Evolutionary conservation across 768 basidiomycete genomes (phyloP), one percentile per base, ranked within the genome.

Genomic region (Daedaleopsis nitida): DNA sequence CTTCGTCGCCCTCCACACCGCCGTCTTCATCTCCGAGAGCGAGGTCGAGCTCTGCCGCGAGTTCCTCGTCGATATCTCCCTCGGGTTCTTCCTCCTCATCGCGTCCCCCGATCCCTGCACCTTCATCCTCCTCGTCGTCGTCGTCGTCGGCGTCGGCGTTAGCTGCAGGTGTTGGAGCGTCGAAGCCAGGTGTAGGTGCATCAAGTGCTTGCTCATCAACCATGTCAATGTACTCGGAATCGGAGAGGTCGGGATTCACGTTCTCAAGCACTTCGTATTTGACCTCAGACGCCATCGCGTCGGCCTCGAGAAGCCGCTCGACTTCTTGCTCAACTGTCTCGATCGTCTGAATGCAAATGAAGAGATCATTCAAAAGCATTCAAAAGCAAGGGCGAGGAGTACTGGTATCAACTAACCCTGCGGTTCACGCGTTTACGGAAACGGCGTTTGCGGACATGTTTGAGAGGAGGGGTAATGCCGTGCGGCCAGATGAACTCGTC

Each of bases 401-500:
- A 27, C 24, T 6, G 27, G 27, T 32, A 32, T 5, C 27, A 16
- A 78, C 85, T 42, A 66, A 92, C 92, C 67, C 93, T 77, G 72
- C 84, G 82, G 70, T 94, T 95, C 19, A 94, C 86, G 47, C 95
- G 82, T 75, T 94, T 96, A 60, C 96, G 83, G 76, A 98, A 98
- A 47, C 97, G 80, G 42, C 96, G 83, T 74, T 97, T 97, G 57
- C 96, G 84, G 49, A 86, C 93, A 69, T 96, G 87, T 65, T 91
- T 87, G 57, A 99, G 75, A 1, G 97, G 96, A 52, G 96, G 96
- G 0, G 96, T 97, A 49, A 98, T 80, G 3, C 97, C 97, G 69
- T 98, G 96, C 0, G 92, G 95, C 89, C 92, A 99, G 57, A 98
- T 94, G 74, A 96, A 98, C 65, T 98, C 96, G 66, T 97, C 94